A percentile compares a stretch with the other conserved stretches of the same genome.
Conservation (phyloP, 2,329 filamentous ascomycete species). For the Aureobasidium sp. region DNA sequence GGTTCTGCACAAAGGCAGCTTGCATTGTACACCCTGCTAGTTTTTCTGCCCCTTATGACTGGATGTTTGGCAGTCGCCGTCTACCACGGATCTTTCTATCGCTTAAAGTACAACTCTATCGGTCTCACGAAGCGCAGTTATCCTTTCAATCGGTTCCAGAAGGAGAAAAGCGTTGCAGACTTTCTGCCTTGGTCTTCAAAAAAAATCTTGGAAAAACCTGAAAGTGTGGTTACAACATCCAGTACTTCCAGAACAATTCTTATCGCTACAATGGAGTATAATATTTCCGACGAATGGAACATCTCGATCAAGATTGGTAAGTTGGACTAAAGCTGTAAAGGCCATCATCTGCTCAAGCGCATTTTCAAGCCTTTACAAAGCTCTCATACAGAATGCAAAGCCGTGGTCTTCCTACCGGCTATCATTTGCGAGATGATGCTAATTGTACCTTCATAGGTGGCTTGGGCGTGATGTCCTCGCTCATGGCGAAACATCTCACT, state of each 20-base stretch:
- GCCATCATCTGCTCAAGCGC: too few relatives aligned
- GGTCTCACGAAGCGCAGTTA: slow-evolving; percentile 36
- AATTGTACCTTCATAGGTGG: slow-evolving; percentile 38
- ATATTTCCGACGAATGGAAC: slow-evolving; percentile 62
- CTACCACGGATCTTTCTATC: slow-evolving; percentile 57
- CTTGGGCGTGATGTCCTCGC: slow-evolving; percentile 61
- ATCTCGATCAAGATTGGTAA: slow-evolving; percentile 60
- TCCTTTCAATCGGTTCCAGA: slow-evolving; percentile 1
- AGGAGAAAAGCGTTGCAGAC: not conserved
- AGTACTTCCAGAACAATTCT: slow-evolving; percentile 47
- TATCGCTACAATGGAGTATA: slow-evolving; percentile 65
- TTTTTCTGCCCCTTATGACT: slow-evolving; percentile 46
- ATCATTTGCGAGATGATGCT: too few relatives aligned
- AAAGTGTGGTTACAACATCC: not conserved
- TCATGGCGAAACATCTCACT: slow-evolving; percentile 61
- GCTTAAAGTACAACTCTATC: slow-evolving; percentile 55
- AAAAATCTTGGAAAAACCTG: not conserved
- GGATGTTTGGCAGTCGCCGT: slow-evolving; percentile 46
- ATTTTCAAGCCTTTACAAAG: too few relatives aligned
- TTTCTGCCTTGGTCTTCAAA: not conserved
- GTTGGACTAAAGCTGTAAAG: too few relatives aligned
- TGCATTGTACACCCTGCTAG: slow-evolving; percentile 48
- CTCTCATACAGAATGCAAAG: too few relatives aligned
- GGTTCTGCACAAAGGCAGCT: slow-evolving; percentile 51
- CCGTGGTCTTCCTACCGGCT: too few relatives aligned